Base-by-base conservation (phyloP, 1,284 basidiomycete species). In the Albatrellus sp. region DNA sequence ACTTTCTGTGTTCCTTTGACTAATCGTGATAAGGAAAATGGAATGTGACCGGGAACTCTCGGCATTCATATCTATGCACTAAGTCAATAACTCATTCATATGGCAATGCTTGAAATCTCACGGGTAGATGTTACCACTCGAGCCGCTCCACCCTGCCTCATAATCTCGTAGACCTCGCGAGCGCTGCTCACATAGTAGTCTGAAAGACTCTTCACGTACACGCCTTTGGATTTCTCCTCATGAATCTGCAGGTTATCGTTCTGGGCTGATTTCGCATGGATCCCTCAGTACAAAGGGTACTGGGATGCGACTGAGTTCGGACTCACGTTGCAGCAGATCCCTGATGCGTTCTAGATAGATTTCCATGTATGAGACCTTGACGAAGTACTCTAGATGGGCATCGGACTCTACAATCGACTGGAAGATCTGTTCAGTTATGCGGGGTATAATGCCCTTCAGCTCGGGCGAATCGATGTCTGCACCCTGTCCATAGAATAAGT, bases 311-410 rank as follows among this genome's bases (percentile, higher is more conserved):
- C 17, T 28, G 17, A 16, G n/a, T 17, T 10, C 20, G 11, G 19
- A 75, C 91, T 61, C 64, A 97, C 93, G 96, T 47, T 92, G 87
- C 46, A 99, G 75, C 48, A 99, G 66, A 73, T 99, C 96, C 47
- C 94, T 79, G 55, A 99, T 93, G 53, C 84, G 80, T 66, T 99
- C 96, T 60, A 98, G 77, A 67, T 99, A 99, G 53, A 99, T 98
- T 64, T 99, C 96, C 92, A 99, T 97, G 64, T 98, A 99, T 32
- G 92, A 97, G 45, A 98, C 96, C 68, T 99, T 99, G 63, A 99
- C 96, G 47, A 98, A 80, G 63, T 98, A 99, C 64, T 99, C 96
- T 50, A 98, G 71, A 60, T 91, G 90, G 35, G 90, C 77, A 55
- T 98, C 94, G 46, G 93, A 96, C 55, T 90, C 80, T 52, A 96